Conservation (phyloP, 768 basidiomycete species). For the Termitomyces sp. region DNA sequence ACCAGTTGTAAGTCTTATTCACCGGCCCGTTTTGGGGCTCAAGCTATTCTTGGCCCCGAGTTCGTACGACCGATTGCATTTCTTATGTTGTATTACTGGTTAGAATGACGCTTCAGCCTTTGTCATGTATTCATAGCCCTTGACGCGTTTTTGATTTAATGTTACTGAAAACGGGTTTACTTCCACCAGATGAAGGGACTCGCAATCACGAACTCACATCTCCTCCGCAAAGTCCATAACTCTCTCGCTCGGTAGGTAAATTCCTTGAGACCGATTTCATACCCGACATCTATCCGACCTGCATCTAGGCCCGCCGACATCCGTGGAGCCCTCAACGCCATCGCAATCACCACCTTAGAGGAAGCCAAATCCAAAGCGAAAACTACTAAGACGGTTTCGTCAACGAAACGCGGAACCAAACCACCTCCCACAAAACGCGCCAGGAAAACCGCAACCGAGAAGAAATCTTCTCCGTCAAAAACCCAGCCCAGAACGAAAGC, state of each 20-base stretch:
- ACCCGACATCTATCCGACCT: background rate
- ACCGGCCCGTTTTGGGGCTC: background rate
- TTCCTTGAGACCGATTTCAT: background rate
- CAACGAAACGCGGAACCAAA: constrained; percentile 19
- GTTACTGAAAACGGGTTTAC: background rate
- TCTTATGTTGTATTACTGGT: too few relatives aligned
- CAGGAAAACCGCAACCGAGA: constrained; percentile 14
- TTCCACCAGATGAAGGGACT: constrained; percentile 54
- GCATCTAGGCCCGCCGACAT: constrained; percentile 47
- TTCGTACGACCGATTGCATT: background rate
- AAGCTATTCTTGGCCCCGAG: background rate
- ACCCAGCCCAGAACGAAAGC: constrained; percentile 14
- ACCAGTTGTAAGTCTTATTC: constrained; percentile 38
- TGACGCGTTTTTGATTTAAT: background rate
- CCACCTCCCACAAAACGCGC: constrained; percentile 33
- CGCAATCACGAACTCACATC: constrained; percentile 50
- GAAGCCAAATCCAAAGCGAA: constrained; percentile 32
- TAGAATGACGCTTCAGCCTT: background rate
- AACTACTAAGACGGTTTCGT: constrained; percentile 5
- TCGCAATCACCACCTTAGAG: constrained; percentile 40
- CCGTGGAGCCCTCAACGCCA: constrained; percentile 43
- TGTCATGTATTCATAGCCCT: background rate
- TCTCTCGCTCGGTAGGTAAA: constrained; percentile 48
- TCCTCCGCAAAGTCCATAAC: constrained; percentile 53
- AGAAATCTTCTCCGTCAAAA: constrained; percentile 11